Conservation (phyloP, 345 rosid genomes). For the Salix udensis region DNA sequence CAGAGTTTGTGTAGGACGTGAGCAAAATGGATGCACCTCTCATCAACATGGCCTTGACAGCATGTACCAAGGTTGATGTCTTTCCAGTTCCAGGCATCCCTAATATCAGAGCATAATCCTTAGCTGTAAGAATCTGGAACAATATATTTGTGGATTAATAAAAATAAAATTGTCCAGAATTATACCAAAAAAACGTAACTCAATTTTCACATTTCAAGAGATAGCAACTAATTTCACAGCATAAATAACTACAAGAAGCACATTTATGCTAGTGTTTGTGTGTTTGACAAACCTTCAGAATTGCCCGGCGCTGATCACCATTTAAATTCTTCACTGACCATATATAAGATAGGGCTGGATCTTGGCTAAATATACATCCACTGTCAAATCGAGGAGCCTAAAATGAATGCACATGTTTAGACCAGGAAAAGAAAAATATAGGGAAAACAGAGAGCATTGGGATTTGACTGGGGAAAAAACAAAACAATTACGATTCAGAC, state of each 20-base stretch:
- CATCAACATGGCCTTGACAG: constrained; percentile 88
- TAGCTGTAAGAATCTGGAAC: constrained; percentile 85
- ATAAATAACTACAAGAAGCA: background rate
- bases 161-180: background rate
- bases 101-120: constrained; percentile 85
- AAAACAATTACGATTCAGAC: background rate
- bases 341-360: constrained; percentile 90
- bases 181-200: background rate
- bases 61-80: constrained; percentile 96
- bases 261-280: background rate
- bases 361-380: constrained; percentile 87
- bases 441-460: background rate
- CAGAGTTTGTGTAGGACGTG: constrained; percentile 97
- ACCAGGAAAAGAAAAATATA: background rate
- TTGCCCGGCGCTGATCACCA: constrained; percentile 93
- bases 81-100: constrained; percentile 99
- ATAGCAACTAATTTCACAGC: background rate
- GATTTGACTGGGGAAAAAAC: background rate
- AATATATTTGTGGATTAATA: constrained; percentile 11
- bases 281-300: constrained; percentile 64
- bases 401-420: constrained; percentile 11
- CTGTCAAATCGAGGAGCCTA: constrained; percentile 95
- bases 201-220: background rate
- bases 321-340: constrained; percentile 86
- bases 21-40: constrained; percentile 94